Evolutionary conservation across 441 rosid genomes (phyloP), one percentile per base, ranked within the genome.

Genomic region (Jatropha podagrica): DNA sequence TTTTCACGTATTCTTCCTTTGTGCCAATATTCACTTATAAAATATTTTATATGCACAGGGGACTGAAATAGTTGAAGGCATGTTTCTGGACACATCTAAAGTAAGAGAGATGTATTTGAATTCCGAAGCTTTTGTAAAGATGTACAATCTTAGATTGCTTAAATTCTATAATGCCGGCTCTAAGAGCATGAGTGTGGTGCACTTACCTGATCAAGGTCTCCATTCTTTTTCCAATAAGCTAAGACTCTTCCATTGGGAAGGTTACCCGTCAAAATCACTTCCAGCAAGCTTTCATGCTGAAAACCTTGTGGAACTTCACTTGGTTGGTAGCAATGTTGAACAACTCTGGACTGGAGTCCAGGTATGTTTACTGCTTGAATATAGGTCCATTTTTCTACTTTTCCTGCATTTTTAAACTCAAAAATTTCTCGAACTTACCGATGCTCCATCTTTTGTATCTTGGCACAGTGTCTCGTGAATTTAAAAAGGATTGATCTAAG

Each of bases 251-350:
- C 65, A 58, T 51, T 59, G 77, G 79, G 55, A 44, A 1, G 37
- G 55, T 55, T 76, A 59, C 18, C 74, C 79, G 60, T 67, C 62
- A 1, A 79, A 51, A 54, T 63, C 65, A 0, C 41, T 76, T 68
- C 77, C 77, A 51, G 4, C 12, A 17, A 63, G 73, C 4, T 76
- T 76, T 23, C 65, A 32, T 55, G 67, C 59, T 5, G 74, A 76
- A 27, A 72, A 76, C 6, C 71, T 76, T 62, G 52, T 80, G 37
- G 79, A 72, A 32, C 71, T 72, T 4, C 20, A 20, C 5, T n/a
- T 76, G 15, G 52, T 68, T 9, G 17, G 4, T 7, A 63, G 82
- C 64, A 72, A 63, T 0, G 26, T 76, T 37, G 14, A 54, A 15
- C 66, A 71, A 61, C 71, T 60, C 3, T 79, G 77, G 72, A n/a